Percentiles rank a stretch among this genome's conserved stretches.
Conservation (phyloP, 1,139 yeast genomes). For the Hemisphaericaspora xylanilytica region DNA sequence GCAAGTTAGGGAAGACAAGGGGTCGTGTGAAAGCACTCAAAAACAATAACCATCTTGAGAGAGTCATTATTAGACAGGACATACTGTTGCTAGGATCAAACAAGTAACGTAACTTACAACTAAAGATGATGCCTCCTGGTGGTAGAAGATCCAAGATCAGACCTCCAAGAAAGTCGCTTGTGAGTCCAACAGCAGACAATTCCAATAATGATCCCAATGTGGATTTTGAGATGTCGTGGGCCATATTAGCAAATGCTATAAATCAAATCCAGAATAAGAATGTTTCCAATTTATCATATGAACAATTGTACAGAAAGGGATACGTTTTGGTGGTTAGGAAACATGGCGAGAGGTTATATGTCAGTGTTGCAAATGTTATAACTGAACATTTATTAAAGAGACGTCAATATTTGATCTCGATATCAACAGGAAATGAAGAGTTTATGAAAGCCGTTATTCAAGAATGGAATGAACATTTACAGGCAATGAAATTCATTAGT, state of each 20-base stretch:
- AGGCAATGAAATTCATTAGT: slow-evolving; percentile 75
- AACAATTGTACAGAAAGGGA: slow-evolving; percentile 78
- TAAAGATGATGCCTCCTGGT: slow-evolving; percentile 37
- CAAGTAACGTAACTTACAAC: no score
- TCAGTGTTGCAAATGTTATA: slow-evolving; percentile 54
- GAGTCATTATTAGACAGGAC: no score
- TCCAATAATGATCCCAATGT: slow-evolving; percentile 28
- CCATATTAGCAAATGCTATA: slow-evolving; percentile 68
- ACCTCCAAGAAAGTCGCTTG: slow-evolving; percentile 62
- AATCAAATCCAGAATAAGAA: slow-evolving; percentile 70
- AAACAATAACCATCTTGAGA: background rate
- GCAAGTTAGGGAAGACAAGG: background rate
- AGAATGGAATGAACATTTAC: slow-evolving; percentile 75
- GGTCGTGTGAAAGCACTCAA: background rate
- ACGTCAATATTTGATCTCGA: slow-evolving; percentile 23
- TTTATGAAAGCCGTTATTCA: slow-evolving; percentile 48
- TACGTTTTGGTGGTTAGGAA: slow-evolving; percentile 77
- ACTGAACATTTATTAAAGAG: slow-evolving; percentile 44
- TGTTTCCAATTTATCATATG: slow-evolving; percentile 77
- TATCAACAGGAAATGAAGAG: slow-evolving; percentile 23
- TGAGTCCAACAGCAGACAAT: slow-evolving; percentile 20
- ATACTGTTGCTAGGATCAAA: no score
- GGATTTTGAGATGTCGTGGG: slow-evolving; percentile 76
- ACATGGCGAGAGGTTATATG: slow-evolving; percentile 68
- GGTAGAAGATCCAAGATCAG: slow-evolving; percentile 61